Evolutionary conservation across 2,329 filamentous ascomycete species (phyloP).

Genomic region (Sordariomycetes sp.): DNA sequence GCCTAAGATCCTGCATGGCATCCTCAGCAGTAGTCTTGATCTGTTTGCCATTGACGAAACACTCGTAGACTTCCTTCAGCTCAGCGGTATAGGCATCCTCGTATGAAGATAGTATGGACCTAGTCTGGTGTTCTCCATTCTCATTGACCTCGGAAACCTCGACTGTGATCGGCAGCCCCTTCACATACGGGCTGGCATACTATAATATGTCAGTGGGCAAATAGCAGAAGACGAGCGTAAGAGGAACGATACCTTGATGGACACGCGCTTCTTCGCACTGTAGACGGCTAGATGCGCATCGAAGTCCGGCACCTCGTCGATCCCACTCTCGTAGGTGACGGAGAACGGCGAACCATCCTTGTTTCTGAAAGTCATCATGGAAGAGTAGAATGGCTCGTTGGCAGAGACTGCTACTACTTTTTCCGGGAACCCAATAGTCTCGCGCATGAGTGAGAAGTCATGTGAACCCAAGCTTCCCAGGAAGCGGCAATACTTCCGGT

Average conservation of each 20-base stretch:
- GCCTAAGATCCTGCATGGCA: conserved; percentile 10
- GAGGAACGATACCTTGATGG: conserved; percentile 15
- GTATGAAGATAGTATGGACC: conserved; percentile 26
- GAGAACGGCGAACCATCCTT: conserved; percentile 23
- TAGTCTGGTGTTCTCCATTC: conserved; percentile 12
- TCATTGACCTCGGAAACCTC: conserved; percentile 29
- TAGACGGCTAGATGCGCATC: conserved; percentile 41
- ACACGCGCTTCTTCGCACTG: conserved; percentile 38
- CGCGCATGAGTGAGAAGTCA: conserved; percentile 41
- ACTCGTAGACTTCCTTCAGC: conserved; percentile 15
- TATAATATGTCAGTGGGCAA: conserved; percentile 8
- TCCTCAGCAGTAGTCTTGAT: conserved; percentile 20
- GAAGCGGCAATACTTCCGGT: conserved; percentile 26
- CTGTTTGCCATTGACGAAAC: conserved; percentile 10
- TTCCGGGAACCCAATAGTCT: conserved; percentile 19
- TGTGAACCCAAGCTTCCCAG: conserved; percentile 39
- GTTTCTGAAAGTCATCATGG: conserved; percentile 2
- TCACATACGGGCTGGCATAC: conserved; percentile 46
- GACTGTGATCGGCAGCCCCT: conserved; percentile 37
- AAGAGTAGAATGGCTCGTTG: conserved; percentile 25
- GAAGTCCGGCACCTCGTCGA: conserved; percentile 39
- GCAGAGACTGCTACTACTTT: conserved; percentile 6
- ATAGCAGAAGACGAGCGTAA: not conserved
- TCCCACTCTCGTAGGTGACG: conserved; percentile 44
- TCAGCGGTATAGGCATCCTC: conserved; percentile 25